A percentile compares a stretch with the other conserved stretches of the same genome.
phyloP scores from a whole-genome alignment of 805 yeast species.

The Lachancea nothofagi region DNA sequence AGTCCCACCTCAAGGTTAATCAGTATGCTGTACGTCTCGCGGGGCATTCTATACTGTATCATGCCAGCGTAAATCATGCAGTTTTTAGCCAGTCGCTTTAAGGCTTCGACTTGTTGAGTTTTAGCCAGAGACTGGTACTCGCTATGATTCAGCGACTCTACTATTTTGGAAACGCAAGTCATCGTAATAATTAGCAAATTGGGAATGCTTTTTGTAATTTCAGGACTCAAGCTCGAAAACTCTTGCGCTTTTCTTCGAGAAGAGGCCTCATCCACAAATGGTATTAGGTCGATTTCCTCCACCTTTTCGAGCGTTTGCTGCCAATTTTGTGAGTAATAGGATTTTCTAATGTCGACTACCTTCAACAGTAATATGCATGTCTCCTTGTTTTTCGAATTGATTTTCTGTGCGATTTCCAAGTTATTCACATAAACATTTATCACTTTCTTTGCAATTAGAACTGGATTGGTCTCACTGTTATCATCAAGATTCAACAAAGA shows the following conservation, averaged over 20 bases:
- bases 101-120: slow-evolving; percentile 48
- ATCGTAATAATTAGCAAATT: slow-evolving; percentile 72
- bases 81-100: slow-evolving; percentile 66
- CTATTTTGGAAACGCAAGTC: slow-evolving; percentile 63
- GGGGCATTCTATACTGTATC: slow-evolving; percentile 88
- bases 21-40: slow-evolving; percentile 67
- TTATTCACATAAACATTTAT: slow-evolving; percentile 43
- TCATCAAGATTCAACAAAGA: slow-evolving; percentile 39
- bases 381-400: slow-evolving; percentile 51
- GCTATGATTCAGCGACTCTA: slow-evolving; percentile 38
- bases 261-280: slow-evolving; percentile 50
- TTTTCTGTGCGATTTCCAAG: slow-evolving; percentile 51
- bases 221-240: slow-evolving; percentile 57
- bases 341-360: slow-evolving; percentile 61
- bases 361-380: slow-evolving; percentile 61
- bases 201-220: slow-evolving; percentile 74
- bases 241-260: slow-evolving; percentile 69
- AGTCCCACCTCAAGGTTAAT: slow-evolving; percentile 53
- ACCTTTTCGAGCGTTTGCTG: slow-evolving; percentile 51
- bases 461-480: slow-evolving; percentile 40
- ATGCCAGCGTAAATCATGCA: slow-evolving; percentile 94
- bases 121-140: slow-evolving; percentile 42
- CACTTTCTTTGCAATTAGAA: slow-evolving; percentile 34
- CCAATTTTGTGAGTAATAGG: slow-evolving; percentile 53
- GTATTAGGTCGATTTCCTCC: slow-evolving; percentile 59